phyloP scores from a whole-genome alignment of 306 rosid species.

The Cucumis sativus region DNA sequence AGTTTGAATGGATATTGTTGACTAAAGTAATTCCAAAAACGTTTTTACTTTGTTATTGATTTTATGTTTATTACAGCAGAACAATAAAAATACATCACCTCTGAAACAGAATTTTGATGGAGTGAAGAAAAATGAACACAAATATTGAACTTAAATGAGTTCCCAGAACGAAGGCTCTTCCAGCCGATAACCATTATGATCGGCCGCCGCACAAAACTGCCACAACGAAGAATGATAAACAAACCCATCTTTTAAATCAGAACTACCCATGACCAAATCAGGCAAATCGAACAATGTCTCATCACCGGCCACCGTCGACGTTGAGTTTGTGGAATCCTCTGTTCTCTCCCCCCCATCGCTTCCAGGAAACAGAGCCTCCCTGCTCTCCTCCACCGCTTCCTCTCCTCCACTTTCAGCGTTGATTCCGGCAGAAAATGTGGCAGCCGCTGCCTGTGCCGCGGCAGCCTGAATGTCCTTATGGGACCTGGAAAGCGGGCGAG shows the following conservation, averaged over 20 bases:
- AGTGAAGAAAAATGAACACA: neutral
- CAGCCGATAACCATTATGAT: slow-evolving; percentile 29
- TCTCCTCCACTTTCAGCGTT: slow-evolving; percentile 1
- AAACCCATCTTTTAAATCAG: slow-evolving; percentile 20
- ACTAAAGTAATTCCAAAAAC: no score
- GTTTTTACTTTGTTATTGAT: neutral
- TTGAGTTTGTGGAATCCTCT: neutral
- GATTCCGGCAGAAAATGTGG: slow-evolving; percentile 9
- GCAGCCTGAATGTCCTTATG: slow-evolving; percentile 86
- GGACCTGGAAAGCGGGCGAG: slow-evolving; percentile 45
- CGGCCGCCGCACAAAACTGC: slow-evolving; percentile 45
- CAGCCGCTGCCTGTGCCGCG: slow-evolving; percentile 63
- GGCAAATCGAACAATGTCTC: slow-evolving; percentile 73
- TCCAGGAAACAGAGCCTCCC: slow-evolving; percentile 15
- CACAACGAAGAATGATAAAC: slow-evolving; percentile 37
- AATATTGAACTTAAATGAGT: neutral
- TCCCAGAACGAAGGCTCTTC: slow-evolving; percentile 66
- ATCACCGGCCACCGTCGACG: slow-evolving; percentile 23
- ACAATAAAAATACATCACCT: neutral
- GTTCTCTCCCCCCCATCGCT: neutral
- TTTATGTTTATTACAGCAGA: neutral
- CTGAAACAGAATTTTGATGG: neutral
- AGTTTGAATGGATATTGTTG: no score
- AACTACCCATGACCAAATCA: slow-evolving; percentile 48
- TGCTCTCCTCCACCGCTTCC: slow-evolving; percentile 16